Percentiles rank a stretch among this genome's conserved stretches.
Evolutionary conservation across 2,329 filamentous ascomycete species (phyloP).

Genomic region (Rugonectria rugulosa): DNA sequence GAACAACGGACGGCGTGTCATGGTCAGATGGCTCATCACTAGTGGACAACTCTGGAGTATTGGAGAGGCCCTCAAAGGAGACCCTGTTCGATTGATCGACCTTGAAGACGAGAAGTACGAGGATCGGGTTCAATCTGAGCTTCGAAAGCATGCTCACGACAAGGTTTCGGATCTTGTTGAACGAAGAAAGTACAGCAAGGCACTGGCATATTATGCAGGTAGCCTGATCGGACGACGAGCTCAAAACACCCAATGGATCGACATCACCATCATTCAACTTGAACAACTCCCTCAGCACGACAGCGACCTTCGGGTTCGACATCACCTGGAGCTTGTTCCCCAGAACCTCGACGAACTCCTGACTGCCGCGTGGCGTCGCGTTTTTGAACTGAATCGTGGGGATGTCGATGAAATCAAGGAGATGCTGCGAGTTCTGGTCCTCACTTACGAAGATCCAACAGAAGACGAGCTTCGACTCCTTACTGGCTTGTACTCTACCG

Average conservation of each 20-base stretch:
- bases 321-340: slow-evolving; percentile 48
- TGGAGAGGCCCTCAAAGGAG: slow-evolving; percentile 9
- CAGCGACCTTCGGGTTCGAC: slow-evolving; percentile 49
- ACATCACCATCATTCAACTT: slow-evolving; percentile 51
- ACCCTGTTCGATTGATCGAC: slow-evolving; percentile 24
- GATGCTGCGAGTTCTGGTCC: slow-evolving; percentile 49
- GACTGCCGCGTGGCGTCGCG: slow-evolving; percentile 48
- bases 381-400: slow-evolving; percentile 43
- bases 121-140: slow-evolving; percentile 26
- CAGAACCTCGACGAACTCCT: slow-evolving; percentile 49
- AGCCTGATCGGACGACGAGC: slow-evolving; percentile 52
- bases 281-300: slow-evolving; percentile 46
- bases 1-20: background rate
- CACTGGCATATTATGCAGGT: slow-evolving; percentile 51
- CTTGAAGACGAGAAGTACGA: slow-evolving; percentile 29
- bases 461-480: slow-evolving; percentile 48
- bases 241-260: slow-evolving; percentile 54
- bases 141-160: slow-evolving; percentile 41
- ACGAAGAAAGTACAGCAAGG: slow-evolving; percentile 51
- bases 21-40: slow-evolving; percentile 50
- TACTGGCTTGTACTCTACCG: slow-evolving; percentile 43
- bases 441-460: slow-evolving; percentile 51
- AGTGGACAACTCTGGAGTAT: slow-evolving; percentile 39
- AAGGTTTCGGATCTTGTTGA: slow-evolving; percentile 44
- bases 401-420: slow-evolving; percentile 51